These are phyloP conservation scores for Aegilops bicornis DNA, from an alignment of 176 grass and related monocot genomes.

Conservation along the genomic window DNA sequence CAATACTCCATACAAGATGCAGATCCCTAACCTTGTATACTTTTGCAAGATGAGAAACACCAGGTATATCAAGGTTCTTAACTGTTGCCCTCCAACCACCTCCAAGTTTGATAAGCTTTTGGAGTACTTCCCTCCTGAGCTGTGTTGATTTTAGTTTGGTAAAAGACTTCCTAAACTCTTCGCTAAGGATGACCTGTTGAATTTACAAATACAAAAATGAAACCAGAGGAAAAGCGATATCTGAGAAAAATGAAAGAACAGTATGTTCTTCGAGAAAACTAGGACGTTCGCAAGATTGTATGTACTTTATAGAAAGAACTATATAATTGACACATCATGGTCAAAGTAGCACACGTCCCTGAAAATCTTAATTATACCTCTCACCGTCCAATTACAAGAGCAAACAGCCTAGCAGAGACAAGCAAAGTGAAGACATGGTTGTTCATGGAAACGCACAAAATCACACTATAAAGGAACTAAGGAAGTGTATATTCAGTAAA, in stretches of 20 bases:
- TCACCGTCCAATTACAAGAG: not conserved
- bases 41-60: slow-evolving; percentile 47
- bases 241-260: not conserved
- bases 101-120: slow-evolving; percentile 62
- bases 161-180: slow-evolving; percentile 71
- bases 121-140: slow-evolving; percentile 46
- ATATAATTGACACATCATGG: no score
- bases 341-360: not conserved
- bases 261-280: not conserved
- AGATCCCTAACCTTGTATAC: slow-evolving; percentile 43
- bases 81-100: slow-evolving; percentile 53
- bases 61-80: slow-evolving; percentile 11
- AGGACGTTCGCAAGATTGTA: not conserved
- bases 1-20: slow-evolving; percentile 77
- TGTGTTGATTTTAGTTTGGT: slow-evolving; percentile 46
- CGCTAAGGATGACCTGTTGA: slow-evolving; percentile 63
- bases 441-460: not conserved
- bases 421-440: not conserved
- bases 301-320: no score
- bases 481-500: not conserved
- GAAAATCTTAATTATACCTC: not conserved
- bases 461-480: not conserved
- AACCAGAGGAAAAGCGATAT: not conserved
- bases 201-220: slow-evolving; percentile 13
- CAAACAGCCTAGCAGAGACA: not conserved